These are phyloP conservation scores for Gypsophila paniculata DNA, from an alignment of 179 eudicot genomes.

Conservation along the genomic window DNA sequence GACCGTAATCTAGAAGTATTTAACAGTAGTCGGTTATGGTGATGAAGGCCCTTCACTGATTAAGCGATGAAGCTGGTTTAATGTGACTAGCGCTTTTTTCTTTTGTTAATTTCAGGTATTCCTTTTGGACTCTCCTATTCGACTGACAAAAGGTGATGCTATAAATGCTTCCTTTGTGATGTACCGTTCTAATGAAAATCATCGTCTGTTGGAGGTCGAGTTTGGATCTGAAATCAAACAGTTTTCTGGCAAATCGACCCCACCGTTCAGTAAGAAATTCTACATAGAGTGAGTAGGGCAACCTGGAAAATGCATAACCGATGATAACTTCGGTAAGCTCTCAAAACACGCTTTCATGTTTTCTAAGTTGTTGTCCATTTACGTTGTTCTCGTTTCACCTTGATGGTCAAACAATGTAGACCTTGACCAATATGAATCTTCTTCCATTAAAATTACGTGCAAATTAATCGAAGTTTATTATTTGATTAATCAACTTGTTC, in stretches of 20 bases:
- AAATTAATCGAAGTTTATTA: constrained; percentile 18
- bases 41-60: not conserved
- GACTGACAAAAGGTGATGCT: constrained; percentile 42
- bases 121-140: constrained; percentile 55
- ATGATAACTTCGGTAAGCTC: constrained; percentile 19
- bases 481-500: not conserved
- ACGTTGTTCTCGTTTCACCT: not conserved
- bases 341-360: not conserved
- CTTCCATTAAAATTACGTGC: not conserved
- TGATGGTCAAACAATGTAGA: not conserved
- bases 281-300: constrained; percentile 64
- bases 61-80: not conserved
- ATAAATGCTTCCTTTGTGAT: constrained; percentile 52
- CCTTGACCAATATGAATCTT: not conserved
- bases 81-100: not conserved
- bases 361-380: not conserved
- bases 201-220: constrained; percentile 80
- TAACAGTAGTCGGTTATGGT: no score
- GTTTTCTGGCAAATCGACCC: constrained; percentile 49
- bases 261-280: constrained; percentile 50
- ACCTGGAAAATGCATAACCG: constrained; percentile 11
- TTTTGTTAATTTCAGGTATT: constrained; percentile 50
- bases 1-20: not conserved
- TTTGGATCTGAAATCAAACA: constrained; percentile 50
- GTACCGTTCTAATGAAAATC: constrained; percentile 76